Evolutionary conservation across 1,139 yeast genomes (phyloP), one percentile per base, ranked within the genome.

Genomic region (Yamadazyma membranifaciens): DNA sequence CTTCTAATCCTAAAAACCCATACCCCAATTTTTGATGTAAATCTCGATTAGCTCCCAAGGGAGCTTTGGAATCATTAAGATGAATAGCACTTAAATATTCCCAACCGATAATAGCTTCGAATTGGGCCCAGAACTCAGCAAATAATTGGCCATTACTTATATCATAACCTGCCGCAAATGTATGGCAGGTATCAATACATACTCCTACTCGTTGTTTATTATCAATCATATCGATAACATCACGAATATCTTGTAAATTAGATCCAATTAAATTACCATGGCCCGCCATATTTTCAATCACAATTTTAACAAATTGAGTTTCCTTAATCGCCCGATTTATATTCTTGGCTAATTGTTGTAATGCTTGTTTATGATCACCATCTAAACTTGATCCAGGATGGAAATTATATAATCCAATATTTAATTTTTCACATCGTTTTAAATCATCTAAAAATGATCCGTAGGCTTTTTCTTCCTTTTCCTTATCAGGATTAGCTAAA

Each of bases 241-340:
- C 78, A 28, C 75, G 69, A 35, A 92, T 69, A 55, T 92, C 98
- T 50, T 85, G 80, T 31, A 92, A 64, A 36, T 78, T 72, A 3
- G 94, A 84, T 1, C 98, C 98, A 37, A 92, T 85, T 45, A 91
- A 73, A 47, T 87, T 85, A 6, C 96, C 96, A 51, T 89, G 95
- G 10, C 98, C 98, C 0, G 98, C 97, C 98, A 94, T 92, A 57
- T 92, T 92, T 58, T 92, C 99, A 43, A 94, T 74, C 10, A 92
- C 95, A 38, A 92, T 83, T 56, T 83, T 88, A 27, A 92, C 98
- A 56, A 81, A 83, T 5, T 63, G 54, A 0, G 98, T 92, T 42
- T 80, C 81, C 25, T 65, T 63, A 34, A 87, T 83, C 6, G 95
- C 97, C 33, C 66, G 71, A 59, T 94, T 92, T 50, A 92, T 82